Evolutionary conservation across 495 filamentous ascomycete species (phyloP), one percentile per base, ranked within the genome.

Genomic region (Xylaria venustula): DNA sequence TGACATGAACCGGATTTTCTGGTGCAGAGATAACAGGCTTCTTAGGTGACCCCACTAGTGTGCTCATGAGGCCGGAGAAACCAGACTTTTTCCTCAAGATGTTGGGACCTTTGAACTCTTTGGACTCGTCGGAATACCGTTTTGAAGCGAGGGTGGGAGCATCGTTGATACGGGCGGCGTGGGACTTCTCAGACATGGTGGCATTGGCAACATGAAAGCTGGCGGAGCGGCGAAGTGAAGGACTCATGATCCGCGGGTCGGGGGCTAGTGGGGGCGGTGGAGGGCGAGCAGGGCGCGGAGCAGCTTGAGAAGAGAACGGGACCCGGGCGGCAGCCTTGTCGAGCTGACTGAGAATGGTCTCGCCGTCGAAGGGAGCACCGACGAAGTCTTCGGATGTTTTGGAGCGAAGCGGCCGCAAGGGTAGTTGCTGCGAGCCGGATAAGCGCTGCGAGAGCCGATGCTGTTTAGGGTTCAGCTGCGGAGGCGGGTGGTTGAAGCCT

Each of bases 1-100:
- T 98, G 54, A 98, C 89, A 72, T 98, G 94, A 26, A 98, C 92
- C 11, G 95, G 95, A 70, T 98, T 97, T 73, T 96, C 92, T 42
- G 94, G 94, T 8, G 90, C 88, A 6, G 94, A 98, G 62, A 98
- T 98, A 68, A 95, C 88, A 34, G 94, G 89, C 61, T 89, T 89
- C 64, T 92, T 89, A 41, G 90, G 94, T 25, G 91, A 93, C 36
- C 94, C 92, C 47, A 98, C 83, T 74, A 97, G 83, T 75, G 89
- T 93, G 68, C 87, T 96, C 84, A 98, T 88, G 70, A 98, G 96
- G 66, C 88, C 92, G 2, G 93, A 96, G 70, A 98, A 95, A 55
- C 91, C 91, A 48, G 89, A 88, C 79, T 96, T 98, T 81, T 97
- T 96, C 68, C 90, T 84, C 63, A 87, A 77, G 53, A 85, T 74